A percentile compares a stretch with the other conserved stretches of the same genome.
Conservation (phyloP, 2,329 filamentous ascomycete species). For the Aspergillus novofumigatus region DNA sequence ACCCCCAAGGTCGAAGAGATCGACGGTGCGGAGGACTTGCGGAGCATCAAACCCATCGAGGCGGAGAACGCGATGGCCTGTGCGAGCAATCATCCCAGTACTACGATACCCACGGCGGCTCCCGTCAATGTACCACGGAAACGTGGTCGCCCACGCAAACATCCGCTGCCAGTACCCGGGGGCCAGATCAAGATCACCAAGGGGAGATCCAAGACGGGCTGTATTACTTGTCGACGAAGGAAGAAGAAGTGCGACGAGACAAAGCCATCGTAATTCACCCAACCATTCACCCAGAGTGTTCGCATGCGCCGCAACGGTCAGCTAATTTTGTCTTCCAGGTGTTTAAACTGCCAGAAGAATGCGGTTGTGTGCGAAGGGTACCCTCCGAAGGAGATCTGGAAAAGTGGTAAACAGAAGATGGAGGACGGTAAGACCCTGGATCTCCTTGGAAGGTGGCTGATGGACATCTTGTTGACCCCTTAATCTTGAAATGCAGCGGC, state of each 20-base stretch:
- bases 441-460: not conserved
- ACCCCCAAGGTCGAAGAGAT: constrained; percentile 54
- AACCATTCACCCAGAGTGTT: not conserved
- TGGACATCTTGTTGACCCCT: not conserved
- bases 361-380: constrained; percentile 89
- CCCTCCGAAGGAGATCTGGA: constrained; percentile 81
- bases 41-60: constrained; percentile 28
- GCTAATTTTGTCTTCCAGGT: constrained; percentile 16
- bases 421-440: constrained; percentile 54
- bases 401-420: constrained; percentile 72
- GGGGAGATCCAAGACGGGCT: constrained; percentile 58
- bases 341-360: constrained; percentile 85
- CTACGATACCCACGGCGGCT: constrained; percentile 24
- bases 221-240: constrained; percentile 55
- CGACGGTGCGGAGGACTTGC: constrained; percentile 39
- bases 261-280: constrained; percentile 40
- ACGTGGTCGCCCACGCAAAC: constrained; percentile 77
- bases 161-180: constrained; percentile 60
- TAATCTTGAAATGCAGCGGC: constrained; percentile 14
- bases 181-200: constrained; percentile 69
- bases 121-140: constrained; percentile 49
- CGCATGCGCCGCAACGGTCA: constrained; percentile 2
- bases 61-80: constrained; percentile 20
- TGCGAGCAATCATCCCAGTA: constrained; percentile 9
- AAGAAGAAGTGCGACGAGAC: constrained; percentile 58